Evolutionary conservation across 805 yeast genomes (phyloP).

Genomic region (Kuraishia ogatae): DNA sequence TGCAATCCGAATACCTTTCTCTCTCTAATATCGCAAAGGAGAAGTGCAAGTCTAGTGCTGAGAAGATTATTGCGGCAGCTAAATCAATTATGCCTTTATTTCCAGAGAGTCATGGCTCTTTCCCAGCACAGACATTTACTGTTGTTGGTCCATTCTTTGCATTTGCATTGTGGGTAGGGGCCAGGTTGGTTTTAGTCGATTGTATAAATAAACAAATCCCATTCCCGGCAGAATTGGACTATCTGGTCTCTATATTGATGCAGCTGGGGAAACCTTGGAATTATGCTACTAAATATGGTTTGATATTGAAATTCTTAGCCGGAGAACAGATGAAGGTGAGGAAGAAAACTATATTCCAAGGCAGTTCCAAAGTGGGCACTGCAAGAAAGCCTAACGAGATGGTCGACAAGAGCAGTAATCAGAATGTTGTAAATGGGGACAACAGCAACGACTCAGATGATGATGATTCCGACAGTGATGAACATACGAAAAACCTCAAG

Average conservation of each 20-base stretch:
- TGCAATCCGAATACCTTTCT: constrained; percentile 12
- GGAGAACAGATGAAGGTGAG: constrained; percentile 12
- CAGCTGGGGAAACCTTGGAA: constrained; percentile 17
- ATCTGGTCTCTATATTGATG: constrained; percentile 11
- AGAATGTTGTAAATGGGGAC: constrained; percentile 11
- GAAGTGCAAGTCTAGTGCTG: constrained; percentile 9
- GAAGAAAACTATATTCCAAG: constrained; percentile 4
- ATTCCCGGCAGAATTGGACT: constrained; percentile 4
- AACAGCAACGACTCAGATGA: constrained; percentile 16
- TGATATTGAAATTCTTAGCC: constrained; percentile 16
- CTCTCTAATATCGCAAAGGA: constrained; percentile 13
- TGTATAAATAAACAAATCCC: constrained; percentile 10
- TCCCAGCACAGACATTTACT: background rate
- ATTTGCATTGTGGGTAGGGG: constrained; percentile 23
- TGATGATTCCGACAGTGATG: constrained; percentile 10
- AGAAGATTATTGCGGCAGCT: constrained; percentile 7
- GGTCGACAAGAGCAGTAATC: constrained; percentile 2
- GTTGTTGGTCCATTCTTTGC: constrained; percentile 23
- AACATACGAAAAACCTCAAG: constrained; percentile 19
- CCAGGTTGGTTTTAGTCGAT: constrained; percentile 23
- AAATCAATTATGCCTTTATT: background rate
- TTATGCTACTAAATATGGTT: constrained; percentile 15
- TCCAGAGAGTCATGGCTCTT: background rate
- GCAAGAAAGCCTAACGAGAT: background rate
- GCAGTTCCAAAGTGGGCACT: background rate